Conservation (phyloP, 2,329 filamentous ascomycete species). For the Knufia fluminis region DNA sequence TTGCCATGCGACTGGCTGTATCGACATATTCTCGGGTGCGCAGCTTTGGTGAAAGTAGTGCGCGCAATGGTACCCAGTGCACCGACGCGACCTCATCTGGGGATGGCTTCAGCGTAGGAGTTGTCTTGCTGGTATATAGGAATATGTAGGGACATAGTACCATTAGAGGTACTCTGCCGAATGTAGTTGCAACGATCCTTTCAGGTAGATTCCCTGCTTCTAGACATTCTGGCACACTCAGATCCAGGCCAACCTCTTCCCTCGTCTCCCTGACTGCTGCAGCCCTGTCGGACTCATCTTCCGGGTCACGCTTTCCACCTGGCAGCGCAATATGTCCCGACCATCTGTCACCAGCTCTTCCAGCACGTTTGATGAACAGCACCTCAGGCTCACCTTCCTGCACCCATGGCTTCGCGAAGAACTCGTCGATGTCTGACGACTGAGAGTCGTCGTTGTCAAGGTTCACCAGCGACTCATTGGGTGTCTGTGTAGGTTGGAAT, state of each 20-base stretch:
- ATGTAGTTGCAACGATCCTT: slow-evolving; percentile 55
- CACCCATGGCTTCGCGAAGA: slow-evolving; percentile 58
- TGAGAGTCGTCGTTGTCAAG: slow-evolving; percentile 18
- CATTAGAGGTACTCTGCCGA: slow-evolving; percentile 58
- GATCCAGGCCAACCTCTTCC: slow-evolving; percentile 58
- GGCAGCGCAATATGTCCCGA: slow-evolving; percentile 60
- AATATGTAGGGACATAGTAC: slow-evolving; percentile 62
- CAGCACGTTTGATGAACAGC: slow-evolving; percentile 62
- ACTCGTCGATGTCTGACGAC: slow-evolving; percentile 37
- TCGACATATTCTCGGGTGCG: slow-evolving; percentile 56
- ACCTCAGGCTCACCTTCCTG: slow-evolving; percentile 56
- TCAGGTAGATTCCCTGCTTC: slow-evolving; percentile 56
- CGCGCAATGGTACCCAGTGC: slow-evolving; percentile 59
- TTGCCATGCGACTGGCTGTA: slow-evolving; percentile 52
- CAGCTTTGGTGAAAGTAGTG: slow-evolving; percentile 50
- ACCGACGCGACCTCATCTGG: slow-evolving; percentile 59
- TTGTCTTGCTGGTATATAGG: slow-evolving; percentile 47
- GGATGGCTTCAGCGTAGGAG: slow-evolving; percentile 53
- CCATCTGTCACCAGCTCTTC: slow-evolving; percentile 58
- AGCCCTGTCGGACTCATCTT: slow-evolving; percentile 53
- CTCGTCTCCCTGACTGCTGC: slow-evolving; percentile 55
- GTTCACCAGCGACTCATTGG: slow-evolving; percentile 18
- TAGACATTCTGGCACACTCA: slow-evolving; percentile 40
- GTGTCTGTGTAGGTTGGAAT: slow-evolving; percentile 44
- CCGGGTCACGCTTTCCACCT: slow-evolving; percentile 57